Conservation (phyloP, 2,329 filamentous ascomycete species). For the Paraphoma sp. region DNA sequence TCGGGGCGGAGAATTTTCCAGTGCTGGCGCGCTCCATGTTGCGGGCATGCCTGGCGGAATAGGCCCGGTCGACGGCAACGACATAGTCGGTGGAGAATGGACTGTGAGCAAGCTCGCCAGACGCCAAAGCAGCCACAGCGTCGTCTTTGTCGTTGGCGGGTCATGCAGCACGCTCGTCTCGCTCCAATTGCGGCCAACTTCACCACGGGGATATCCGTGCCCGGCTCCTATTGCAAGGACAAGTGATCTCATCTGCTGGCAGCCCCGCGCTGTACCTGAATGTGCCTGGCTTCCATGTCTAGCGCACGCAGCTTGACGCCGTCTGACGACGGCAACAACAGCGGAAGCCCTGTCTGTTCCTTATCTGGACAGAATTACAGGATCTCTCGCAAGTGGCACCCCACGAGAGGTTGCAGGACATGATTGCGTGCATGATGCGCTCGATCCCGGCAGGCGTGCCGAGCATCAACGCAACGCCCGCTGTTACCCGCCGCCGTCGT, state of each 20-base stretch:
- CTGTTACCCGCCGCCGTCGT: slow-evolving; percentile 22
- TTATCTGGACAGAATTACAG: slow-evolving; percentile 2
- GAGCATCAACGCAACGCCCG: slow-evolving; percentile 6
- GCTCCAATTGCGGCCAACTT: slow-evolving; percentile 3
- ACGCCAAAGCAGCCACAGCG: slow-evolving; percentile 16
- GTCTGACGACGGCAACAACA: slow-evolving; percentile 11
- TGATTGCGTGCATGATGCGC: slow-evolving; percentile 25
- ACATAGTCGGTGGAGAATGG: slow-evolving; percentile 4
- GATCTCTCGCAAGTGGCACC: slow-evolving; percentile 7
- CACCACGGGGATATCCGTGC: slow-evolving; percentile 18
- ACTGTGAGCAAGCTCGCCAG: background rate
- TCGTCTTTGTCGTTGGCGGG: slow-evolving; percentile 12
- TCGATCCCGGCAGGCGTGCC: slow-evolving; percentile 18
- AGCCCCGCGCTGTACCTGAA: slow-evolving; percentile 23
- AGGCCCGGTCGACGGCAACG: slow-evolving; percentile 20
- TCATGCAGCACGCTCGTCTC: slow-evolving; percentile 18
- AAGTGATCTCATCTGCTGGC: slow-evolving; percentile 16
- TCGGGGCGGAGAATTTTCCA: slow-evolving; percentile 35
- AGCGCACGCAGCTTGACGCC: slow-evolving; percentile 4
- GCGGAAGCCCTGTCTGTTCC: background rate
- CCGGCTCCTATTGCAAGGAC: slow-evolving; percentile 3
- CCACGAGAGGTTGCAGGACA: slow-evolving; percentile 18
- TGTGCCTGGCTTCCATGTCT: slow-evolving; percentile 19
- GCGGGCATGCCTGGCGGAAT: slow-evolving; percentile 15
- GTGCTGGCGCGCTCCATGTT: slow-evolving; percentile 21